Base-by-base conservation (phyloP, 139 green algal species). In the Zygnema circumcarinatum region DNA sequence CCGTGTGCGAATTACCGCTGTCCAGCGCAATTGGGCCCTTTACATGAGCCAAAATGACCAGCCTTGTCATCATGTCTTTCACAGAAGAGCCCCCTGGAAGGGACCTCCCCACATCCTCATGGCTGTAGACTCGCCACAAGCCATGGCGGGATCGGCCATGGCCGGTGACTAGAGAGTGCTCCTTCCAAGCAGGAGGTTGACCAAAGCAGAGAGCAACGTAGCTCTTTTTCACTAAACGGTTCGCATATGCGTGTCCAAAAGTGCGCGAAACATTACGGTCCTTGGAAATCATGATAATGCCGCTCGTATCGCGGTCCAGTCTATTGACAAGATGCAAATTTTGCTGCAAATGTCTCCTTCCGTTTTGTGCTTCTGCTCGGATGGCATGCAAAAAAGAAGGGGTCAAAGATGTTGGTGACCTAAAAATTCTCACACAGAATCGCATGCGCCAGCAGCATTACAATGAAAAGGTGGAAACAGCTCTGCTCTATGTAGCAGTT, bases 271-370 rank as follows among this genome's bases (percentile, higher is more conserved):
- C 73, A 22, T 47, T 2, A n/a, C 11, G 31, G 2, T 7, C 52
- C 31, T 87, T 90, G 16, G 87, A 74, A 74, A 91, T 33, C 3
- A 91, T 79, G 68, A 91, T 35, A 16, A 75, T 25, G 1, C 87
- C 87, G 29, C 87, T 89, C 22, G 87, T 89, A 40, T 90, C 82
- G 22, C 72, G 56, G 38, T 90, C 87, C 62, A 86, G 84, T 29
- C 73, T 22, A n/a, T 90, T 52, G 41, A 83, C 47, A 33, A 89
- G 67, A 56, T 54, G 56, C 39, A 67, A 39, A 67, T 85, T 39
- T 25, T 78, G 7, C 11, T 20, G 69, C 3, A 39, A 72, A 29
- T n/a, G 7, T 62, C 47, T 7, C 47, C 47, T 62, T 62, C 16
- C 47, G 47, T 62, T 62, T 16, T 62, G 7, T 7, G 47, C 16